These are phyloP conservation scores for Lasiodiplodia citricola DNA, from an alignment of 2,329 filamentous ascomycete species.

Conservation along the genomic window DNA sequence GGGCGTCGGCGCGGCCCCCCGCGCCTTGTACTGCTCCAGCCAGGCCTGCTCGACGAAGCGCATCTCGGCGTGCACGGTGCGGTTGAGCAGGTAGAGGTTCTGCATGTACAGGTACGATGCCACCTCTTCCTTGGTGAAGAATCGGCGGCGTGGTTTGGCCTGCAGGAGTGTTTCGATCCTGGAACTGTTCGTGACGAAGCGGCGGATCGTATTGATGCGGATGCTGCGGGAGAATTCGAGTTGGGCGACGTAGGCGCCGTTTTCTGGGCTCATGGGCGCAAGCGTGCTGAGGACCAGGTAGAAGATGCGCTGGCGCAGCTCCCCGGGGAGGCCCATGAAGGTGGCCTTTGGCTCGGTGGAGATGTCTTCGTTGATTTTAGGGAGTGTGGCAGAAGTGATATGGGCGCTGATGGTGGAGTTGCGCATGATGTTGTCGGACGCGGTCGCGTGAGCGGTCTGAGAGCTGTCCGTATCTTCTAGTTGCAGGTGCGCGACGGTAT, in stretches of 20 bases:
- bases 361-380: not conserved
- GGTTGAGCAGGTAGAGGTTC: not conserved
- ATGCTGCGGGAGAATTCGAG: not conserved
- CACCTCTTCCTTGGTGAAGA: not conserved
- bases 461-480: too few species aligned
- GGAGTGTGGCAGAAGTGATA: too few species aligned
- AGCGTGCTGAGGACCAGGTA: not conserved
- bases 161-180: not conserved
- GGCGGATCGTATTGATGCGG: not conserved
- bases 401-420: not conserved
- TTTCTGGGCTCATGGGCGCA: not conserved
- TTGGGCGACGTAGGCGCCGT: not conserved
- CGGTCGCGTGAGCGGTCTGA: too few species aligned
- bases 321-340: not conserved
- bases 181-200: not conserved
- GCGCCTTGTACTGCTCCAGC: not conserved
- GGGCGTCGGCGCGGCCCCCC: not conserved
- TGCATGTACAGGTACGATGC: not conserved
- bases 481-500: too few species aligned
- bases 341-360: not conserved
- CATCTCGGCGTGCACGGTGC: not conserved
- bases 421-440: too few species aligned
- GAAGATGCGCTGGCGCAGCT: not conserved
- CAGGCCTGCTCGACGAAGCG: not conserved
- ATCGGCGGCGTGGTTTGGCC: not conserved